These are phyloP conservation scores for Pichia phayaonensis DNA, from an alignment of 805 yeast genomes.

Conservation along the genomic window DNA sequence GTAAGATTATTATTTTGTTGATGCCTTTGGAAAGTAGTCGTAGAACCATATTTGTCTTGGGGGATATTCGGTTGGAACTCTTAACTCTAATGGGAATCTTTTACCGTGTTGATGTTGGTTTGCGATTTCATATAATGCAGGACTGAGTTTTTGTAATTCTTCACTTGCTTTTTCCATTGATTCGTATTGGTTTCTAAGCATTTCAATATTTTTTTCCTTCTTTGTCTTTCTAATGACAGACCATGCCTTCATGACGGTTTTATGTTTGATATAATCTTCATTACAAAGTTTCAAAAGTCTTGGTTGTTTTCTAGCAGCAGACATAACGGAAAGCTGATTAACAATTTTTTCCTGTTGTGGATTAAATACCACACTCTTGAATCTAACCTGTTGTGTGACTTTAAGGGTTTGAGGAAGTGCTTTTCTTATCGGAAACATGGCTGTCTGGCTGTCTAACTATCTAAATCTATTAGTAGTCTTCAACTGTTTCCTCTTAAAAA, in stretches of 20 bases:
- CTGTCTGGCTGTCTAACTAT: neutral
- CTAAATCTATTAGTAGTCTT: neutral
- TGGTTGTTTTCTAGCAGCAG: constrained; percentile 87
- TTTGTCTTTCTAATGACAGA: constrained; percentile 46
- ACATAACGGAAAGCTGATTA: constrained; percentile 66
- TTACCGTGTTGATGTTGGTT: constrained; percentile 45
- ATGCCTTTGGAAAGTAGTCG: constrained; percentile 31
- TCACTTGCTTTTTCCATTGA: constrained; percentile 67
- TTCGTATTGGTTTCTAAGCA: constrained; percentile 52
- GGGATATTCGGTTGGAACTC: constrained; percentile 87
- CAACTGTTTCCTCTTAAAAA: neutral
- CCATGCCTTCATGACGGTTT: constrained; percentile 82
- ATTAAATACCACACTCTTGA: constrained; percentile 24
- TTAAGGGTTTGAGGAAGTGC: neutral
- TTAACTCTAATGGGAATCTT: constrained; percentile 74
- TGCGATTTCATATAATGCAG: constrained; percentile 56
- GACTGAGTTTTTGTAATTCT: constrained; percentile 46
- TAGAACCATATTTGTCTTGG: constrained; percentile 75
- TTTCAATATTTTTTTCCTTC: constrained; percentile 34
- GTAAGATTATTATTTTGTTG: neutral
- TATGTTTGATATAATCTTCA: constrained; percentile 83
- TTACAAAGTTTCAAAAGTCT: constrained; percentile 61
- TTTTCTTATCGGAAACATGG: neutral
- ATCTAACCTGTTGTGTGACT: constrained; percentile 38
- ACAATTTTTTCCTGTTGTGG: constrained; percentile 27